Base-by-base conservation (phyloP, 257 asterid species). In the Dorcoceras hygrometricum region DNA sequence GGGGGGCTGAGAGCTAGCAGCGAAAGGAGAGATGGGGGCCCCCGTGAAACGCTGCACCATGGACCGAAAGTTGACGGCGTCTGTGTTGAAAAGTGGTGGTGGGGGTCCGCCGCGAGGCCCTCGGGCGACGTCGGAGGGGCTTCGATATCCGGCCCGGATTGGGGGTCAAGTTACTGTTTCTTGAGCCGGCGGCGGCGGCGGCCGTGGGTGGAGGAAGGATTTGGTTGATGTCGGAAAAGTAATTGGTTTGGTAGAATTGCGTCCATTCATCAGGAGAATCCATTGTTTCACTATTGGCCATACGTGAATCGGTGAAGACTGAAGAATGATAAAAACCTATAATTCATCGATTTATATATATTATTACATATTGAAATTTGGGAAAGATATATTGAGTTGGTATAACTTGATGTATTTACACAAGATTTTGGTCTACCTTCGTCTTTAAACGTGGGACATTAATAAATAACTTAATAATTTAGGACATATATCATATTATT, bases 21-120 rank as follows among this genome's bases (percentile, higher is more conserved):
- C 72, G 29, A 72, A 61, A 2, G 72, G 29, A 60, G 75, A 61
- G 57, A 80, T 26, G n/a, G 84, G 82, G 8, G 76, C 79, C 8
- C 84, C 86, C 36, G 84, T 86, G 79, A 81, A 86, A 32, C 73
- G 85, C 29, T 83, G 87, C 62, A 79, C 85, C 89, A 85, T 83
- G 80, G 81, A 88, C 59, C 84, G 58, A 56, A 85, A 85, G 77
- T 83, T 83, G 77, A 77, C 12, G 19, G 81, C 11, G 78, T 86
- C 85, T 0, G 91, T 85, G 83, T 74, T 86, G 82, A 83, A 76
- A 3, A 83, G 72, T n/a, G 69, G 91, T 86, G 60, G 91, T 75
- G 4, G 91, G 89, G 39, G 81, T 83, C 27, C 89, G 63, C 2
- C 84, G 69, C 0, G 86, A 79, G 16, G 83, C 84, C 74, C 85